phyloP scores from a whole-genome alignment of 305 asterid genomes.

The Stenogyne calaminthoides region DNA sequence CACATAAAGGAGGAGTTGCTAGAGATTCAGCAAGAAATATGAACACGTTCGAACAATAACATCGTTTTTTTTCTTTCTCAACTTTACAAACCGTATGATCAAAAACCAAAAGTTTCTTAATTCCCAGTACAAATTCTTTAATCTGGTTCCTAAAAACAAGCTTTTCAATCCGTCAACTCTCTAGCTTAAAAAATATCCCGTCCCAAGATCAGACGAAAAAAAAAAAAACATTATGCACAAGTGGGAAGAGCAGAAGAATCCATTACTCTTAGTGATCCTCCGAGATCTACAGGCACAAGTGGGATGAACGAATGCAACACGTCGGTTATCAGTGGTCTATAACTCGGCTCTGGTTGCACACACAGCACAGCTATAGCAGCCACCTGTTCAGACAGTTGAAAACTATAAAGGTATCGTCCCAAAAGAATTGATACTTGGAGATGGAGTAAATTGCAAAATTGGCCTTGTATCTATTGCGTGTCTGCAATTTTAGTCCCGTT shows the following conservation, averaged over 20 bases:
- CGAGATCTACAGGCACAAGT: conserved; percentile 82
- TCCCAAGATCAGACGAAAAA: background rate
- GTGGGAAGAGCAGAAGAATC: conserved; percentile 43
- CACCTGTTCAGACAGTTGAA: conserved; percentile 48
- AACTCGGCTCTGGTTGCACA: conserved; percentile 94
- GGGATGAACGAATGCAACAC: conserved; percentile 96
- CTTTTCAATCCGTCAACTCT: background rate
- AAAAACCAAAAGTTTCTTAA: conserved; percentile 9
- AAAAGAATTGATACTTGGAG: background rate
- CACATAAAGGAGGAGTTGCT: conserved; percentile 8
- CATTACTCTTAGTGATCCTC: conserved; percentile 67
- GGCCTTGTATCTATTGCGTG: too few relatives aligned
- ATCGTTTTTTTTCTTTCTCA: background rate
- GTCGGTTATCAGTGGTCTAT: conserved; percentile 84
- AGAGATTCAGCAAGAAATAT: conserved; percentile 10
- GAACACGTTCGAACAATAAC: background rate
- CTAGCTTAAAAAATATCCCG: background rate
- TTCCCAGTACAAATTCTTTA: conserved; percentile 2
- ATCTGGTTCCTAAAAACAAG: conserved; percentile 13
- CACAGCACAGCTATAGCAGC: conserved; percentile 95
- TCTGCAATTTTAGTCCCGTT: too few relatives aligned
- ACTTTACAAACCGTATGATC: conserved; percentile 23
- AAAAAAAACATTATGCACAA: conserved; percentile 22
- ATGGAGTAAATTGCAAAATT: too few relatives aligned
- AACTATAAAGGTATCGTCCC: background rate